Conservation (phyloP, 192 early-diverging fungal genomes). For the Coemansia sp. region DNA sequence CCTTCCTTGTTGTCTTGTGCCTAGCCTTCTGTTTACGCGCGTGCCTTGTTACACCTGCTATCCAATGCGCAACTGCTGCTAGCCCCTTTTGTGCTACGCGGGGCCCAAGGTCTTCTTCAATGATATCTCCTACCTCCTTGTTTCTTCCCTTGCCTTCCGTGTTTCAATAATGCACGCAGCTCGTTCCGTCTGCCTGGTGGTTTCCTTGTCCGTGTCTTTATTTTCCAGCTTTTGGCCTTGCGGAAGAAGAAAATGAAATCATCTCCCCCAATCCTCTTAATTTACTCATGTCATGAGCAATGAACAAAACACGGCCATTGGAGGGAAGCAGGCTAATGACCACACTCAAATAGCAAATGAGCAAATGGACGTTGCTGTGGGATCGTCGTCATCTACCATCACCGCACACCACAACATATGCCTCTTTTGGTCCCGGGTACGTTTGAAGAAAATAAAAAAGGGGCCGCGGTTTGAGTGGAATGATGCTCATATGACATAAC, state of each 20-base stretch:
- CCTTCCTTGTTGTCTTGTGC: not conserved
- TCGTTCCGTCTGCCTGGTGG: not conserved
- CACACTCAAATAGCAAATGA: not conserved
- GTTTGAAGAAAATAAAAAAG: not conserved
- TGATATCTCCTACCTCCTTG: not conserved
- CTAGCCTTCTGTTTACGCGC: not conserved
- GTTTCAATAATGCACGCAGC: not conserved
- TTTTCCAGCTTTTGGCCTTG: not conserved
- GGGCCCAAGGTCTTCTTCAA: not conserved
- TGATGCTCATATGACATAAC: not conserved
- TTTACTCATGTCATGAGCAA: not conserved
- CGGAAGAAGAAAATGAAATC: not conserved
- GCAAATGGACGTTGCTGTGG: not conserved
- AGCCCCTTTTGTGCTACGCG: not conserved
- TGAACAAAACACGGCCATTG: not conserved
- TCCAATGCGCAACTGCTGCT: not conserved
- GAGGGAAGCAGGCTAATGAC: not conserved
- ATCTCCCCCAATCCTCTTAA: slow-evolving; percentile 2
- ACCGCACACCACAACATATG: not conserved
- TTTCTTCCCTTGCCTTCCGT: not conserved
- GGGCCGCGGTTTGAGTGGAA: not conserved
- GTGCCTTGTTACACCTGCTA: not conserved
- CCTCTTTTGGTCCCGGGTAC: not conserved
- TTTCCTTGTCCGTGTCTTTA: not conserved
- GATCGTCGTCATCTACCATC: not conserved